Conservation (phyloP, 164 flowering plant species). For the Aristolochia fimbriata region DNA sequence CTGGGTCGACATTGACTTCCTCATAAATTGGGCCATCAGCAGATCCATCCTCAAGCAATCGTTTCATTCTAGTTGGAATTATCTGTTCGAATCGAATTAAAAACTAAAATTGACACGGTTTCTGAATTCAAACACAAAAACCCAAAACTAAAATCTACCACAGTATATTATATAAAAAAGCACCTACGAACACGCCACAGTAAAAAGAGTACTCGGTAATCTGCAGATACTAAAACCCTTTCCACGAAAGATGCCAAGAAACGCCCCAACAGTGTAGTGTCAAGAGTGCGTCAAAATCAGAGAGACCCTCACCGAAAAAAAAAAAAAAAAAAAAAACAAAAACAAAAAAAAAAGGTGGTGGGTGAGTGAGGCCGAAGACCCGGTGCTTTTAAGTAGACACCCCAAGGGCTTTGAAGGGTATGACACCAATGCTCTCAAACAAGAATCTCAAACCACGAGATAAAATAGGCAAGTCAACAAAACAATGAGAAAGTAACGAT, state of each 20-base stretch:
- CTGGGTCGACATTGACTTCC: constrained; percentile 64
- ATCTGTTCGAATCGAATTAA: constrained; percentile 29
- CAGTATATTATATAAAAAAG: not conserved
- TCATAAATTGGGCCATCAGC: constrained; percentile 42
- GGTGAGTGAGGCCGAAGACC: too few species aligned
- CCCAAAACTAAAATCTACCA: not conserved
- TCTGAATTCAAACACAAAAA: not conserved
- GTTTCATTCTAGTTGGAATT: constrained; percentile 84
- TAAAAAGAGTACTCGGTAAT: not conserved
- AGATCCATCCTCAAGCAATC: constrained; percentile 51
- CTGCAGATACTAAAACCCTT: too few species aligned
- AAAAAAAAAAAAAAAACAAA: too few species aligned
- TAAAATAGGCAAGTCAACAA: not conserved
- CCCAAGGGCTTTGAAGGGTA: too few species aligned
- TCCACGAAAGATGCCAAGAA: too few species aligned
- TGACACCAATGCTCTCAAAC: too few species aligned
- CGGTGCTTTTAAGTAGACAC: too few species aligned
- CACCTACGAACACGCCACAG: not conserved
- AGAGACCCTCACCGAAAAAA: too few species aligned
- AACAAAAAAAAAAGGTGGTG: too few species aligned
- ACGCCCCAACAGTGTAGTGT: too few species aligned
- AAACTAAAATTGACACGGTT: constrained; percentile 1
- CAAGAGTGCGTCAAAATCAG: too few species aligned
- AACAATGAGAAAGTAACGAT: not conserved
- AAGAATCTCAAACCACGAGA: too few species aligned